These are phyloP conservation scores for Helichrysum umbraculigerum DNA, from an alignment of 129 eudicot species.

Conservation along the genomic window DNA sequence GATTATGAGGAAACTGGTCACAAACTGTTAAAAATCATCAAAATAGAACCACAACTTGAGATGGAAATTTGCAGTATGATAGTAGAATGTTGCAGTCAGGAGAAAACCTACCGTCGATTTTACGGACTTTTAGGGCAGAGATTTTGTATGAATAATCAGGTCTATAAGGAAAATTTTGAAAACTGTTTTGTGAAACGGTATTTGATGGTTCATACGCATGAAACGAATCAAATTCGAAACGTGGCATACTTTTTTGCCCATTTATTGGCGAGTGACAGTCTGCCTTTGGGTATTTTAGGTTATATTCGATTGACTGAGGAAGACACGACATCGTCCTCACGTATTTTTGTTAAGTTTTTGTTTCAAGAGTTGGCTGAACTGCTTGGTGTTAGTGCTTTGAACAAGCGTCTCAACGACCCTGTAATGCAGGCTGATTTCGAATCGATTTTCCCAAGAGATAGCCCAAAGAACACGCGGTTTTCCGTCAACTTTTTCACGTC, in stretches of 20 bases:
- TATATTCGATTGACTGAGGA: slow-evolving; percentile 87
- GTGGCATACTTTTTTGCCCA: slow-evolving; percentile 94
- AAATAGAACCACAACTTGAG: slow-evolving; percentile 94
- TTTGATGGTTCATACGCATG: slow-evolving; percentile 83
- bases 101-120: slow-evolving; percentile 84
- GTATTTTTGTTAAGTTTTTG: slow-evolving; percentile 88
- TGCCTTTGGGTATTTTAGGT: slow-evolving; percentile 83
- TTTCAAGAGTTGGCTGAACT: slow-evolving; percentile 97
- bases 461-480: slow-evolving; percentile 82
- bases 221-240: slow-evolving; percentile 77
- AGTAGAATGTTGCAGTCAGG: slow-evolving; percentile 95
- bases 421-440: slow-evolving; percentile 79
- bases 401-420: slow-evolving; percentile 84
- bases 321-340: slow-evolving; percentile 92
- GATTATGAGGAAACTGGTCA: slow-evolving; percentile 99
- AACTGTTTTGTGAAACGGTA: slow-evolving; percentile 84
- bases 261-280: slow-evolving; percentile 76
- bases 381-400: slow-evolving; percentile 77
- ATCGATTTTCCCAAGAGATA: slow-evolving; percentile 82
- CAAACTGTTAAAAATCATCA: slow-evolving; percentile 72
- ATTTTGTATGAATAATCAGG: slow-evolving; percentile 81
- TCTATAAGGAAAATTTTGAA: slow-evolving; percentile 87
- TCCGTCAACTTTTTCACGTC: slow-evolving; percentile 91
- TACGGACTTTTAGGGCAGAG: slow-evolving; percentile 93
- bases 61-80: slow-evolving; percentile 92